Base-by-base conservation (phyloP, 768 basidiomycete genomes). In the Auricularia sp. region DNA sequence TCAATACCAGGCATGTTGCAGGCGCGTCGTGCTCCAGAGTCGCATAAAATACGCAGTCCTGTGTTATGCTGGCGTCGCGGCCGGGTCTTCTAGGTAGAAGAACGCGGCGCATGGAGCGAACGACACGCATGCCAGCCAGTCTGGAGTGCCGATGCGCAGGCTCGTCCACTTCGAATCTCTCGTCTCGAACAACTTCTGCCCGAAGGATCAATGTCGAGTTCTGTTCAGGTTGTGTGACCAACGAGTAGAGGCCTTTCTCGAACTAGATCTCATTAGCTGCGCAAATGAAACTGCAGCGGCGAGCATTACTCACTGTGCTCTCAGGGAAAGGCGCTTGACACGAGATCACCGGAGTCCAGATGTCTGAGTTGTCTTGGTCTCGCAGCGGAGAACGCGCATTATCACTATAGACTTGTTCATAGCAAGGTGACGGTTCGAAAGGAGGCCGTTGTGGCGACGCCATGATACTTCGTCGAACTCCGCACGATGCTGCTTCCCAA, bases 171-270 rank as follows among this genome's bases (percentile, higher is more conserved):
- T 18, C 6, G 14, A 59, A 36, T 61, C 47, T 42, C 35, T 72
- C 68, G 56, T 85, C 80, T 5, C 72, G 71, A 21, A 90, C 61
- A 3, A 81, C 82, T 44, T 96, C 91, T 0, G 93, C 90, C 1
- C 95, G 84, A 18, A 98, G 77, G 64, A 98, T 96, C 34, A 96
- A 81, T 0, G 91, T 89, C 0, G 92, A 93, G 71, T 95, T 96
- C 72, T 92, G 91, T 71, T 98, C 95, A 5, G 95, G 95, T 71
- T 96, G 93, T 43, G 89, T 82, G 6, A 93, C 78, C 18, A 96
- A 78, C 67, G 91, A 88, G 33, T 81, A 82, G 36, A 88, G 73
- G 0, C 89, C 90, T 1, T 73, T 71, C 67, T 88, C 83, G 71
- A 97, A 97, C 91, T 93, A 67, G 14, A 18, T 18, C 47, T 51